Evolutionary conservation across 2,329 filamentous ascomycete genomes (phyloP).

Genomic region (Aspergillus thermomutatus): DNA sequence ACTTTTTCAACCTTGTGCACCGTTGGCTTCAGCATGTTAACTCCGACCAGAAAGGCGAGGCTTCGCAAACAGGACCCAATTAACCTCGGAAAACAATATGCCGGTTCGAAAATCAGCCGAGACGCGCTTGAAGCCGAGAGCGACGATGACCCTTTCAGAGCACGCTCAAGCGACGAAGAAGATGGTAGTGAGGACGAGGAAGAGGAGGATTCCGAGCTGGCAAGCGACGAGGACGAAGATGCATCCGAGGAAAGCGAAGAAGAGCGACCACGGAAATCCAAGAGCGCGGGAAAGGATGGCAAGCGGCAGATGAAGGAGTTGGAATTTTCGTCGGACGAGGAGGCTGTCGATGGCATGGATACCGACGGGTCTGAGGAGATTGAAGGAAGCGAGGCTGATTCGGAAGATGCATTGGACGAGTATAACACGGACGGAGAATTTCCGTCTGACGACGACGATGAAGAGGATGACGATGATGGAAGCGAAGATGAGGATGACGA

Average conservation of each 20-base stretch:
- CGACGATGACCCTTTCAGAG: constrained; percentile 46
- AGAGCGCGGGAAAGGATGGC: constrained; percentile 9
- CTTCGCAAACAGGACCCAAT: constrained; percentile 69
- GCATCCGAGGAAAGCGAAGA: constrained; percentile 17
- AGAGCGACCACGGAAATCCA: constrained; percentile 4
- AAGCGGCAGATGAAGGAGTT: constrained; percentile 19
- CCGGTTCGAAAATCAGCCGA: constrained; percentile 71
- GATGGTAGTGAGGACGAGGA: constrained; percentile 26
- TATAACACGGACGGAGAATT: constrained; percentile 14
- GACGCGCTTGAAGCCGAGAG: constrained; percentile 60
- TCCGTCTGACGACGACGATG: constrained; percentile 22
- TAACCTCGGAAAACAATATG: constrained; percentile 73
- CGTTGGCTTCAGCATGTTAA: constrained; percentile 10
- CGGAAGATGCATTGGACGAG: constrained; percentile 26
- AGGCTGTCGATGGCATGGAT: constrained; percentile 13
- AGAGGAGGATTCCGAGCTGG: constrained; percentile 18
- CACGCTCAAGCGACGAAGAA: constrained; percentile 35
- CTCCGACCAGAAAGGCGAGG: constrained; percentile 66
- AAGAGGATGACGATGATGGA: constrained; percentile 29
- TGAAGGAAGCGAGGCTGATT: constrained; percentile 20
- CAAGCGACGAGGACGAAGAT: constrained; percentile 24
- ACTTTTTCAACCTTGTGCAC: neutral
- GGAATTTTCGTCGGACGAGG: constrained; percentile 10
- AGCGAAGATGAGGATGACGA: constrained; percentile 25
- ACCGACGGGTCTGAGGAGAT: constrained; percentile 26